Conservation (phyloP, 306 rosid genomes). For the Citrullus amarus region DNA sequence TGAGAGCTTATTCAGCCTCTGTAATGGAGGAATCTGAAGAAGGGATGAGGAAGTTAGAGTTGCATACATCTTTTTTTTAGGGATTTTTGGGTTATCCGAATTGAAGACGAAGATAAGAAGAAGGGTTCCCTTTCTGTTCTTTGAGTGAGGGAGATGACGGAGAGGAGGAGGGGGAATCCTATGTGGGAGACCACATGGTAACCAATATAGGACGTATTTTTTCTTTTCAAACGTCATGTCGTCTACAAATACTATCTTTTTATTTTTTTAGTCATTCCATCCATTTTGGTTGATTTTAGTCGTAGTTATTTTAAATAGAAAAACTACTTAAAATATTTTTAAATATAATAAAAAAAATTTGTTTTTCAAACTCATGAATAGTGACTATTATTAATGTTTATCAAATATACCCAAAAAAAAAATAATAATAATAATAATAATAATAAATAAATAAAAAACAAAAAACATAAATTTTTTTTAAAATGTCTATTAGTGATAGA, state of each 20-base stretch:
- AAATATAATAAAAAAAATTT: no score
- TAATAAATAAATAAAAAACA: no score
- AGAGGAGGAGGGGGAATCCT: not conserved
- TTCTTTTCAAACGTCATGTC: not conserved
- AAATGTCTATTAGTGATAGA: no score
- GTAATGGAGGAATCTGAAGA: constrained; percentile 44
- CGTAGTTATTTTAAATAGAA: no score
- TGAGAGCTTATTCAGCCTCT: constrained; percentile 33
- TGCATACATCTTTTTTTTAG: constrained; percentile 19
- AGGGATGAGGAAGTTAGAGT: constrained; percentile 41
- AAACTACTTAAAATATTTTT: no score
- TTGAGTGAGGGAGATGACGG: not conserved
- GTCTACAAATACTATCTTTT: not conserved
- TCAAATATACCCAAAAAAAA: no score
- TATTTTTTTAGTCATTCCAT: no score
- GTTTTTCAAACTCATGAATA: no score
- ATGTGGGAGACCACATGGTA: not conserved
- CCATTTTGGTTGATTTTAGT: no score
- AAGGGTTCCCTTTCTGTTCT: not conserved
- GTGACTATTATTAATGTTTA: no score
- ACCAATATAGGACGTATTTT: not conserved
- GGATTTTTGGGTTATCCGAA: not conserved
- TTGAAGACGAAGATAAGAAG: constrained; percentile 8
- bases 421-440: no score
- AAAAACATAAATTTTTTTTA: no score